Evolutionary conservation across 2,329 filamentous ascomycete genomes (phyloP), one percentile per base, ranked within the genome.

Genomic region (Claviceps sp.): DNA sequence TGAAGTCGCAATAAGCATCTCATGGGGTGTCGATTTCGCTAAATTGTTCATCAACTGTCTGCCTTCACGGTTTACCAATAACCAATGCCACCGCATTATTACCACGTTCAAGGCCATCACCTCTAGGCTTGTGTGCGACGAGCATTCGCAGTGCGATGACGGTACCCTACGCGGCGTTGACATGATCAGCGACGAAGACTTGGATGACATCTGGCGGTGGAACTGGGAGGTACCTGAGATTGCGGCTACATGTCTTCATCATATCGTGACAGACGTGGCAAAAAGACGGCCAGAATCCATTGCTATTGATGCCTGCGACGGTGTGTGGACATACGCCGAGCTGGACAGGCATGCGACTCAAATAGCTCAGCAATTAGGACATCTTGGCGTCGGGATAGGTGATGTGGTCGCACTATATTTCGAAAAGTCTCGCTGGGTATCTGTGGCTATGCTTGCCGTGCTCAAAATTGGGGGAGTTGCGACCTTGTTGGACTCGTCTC

Each of bases 381-480:
- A 34, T 4, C 3, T 50, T 4, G 53, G 51, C 22, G 22, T 55
- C 9, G n/a, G n/a, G 0, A 39, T 47, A 8, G 51, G 45, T 6
- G 51, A 50, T 5, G 44, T 60, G 8, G 56, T 64, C 17, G 58
- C 58, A 1, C 51, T 64, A 1, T 57, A 56, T 17, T 59, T 62
- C 13, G 58, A 61, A 16, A 63, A 62, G 51, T 61, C 59, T 9
- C 37, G 51, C 3, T 58, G 55, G 58, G 56, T 56, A 13, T 50
- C 57, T 3, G 54, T 62, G 1, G 55, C 56, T 1, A 61, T 61
- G 17, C 37, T 65, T 3, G 60, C 54, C 5, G 51, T 62, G 23
- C 54, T 63, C 22, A 61, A 62, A 50, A 52, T 56, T 5, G 63
- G 63, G 8, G 57, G 55, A n/a, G 58, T 57, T 20, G 64, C 59